phyloP scores from a whole-genome alignment of 495 filamentous ascomycete genomes.

The Daldinia childiae region DNA sequence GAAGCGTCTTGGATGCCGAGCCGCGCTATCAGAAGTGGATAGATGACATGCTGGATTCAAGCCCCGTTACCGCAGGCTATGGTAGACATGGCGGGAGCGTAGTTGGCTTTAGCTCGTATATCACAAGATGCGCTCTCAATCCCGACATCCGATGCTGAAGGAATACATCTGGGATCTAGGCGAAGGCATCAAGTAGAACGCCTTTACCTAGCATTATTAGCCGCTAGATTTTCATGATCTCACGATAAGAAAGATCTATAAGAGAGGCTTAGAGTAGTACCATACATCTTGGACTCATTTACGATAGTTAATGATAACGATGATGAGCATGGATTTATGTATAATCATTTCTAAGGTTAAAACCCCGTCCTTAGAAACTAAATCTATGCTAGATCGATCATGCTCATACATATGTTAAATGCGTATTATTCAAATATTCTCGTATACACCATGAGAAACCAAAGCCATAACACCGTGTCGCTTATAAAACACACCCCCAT shows the following conservation, averaged over 20 bases:
- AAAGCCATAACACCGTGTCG: conserved; percentile 17
- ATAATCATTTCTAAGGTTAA: background rate
- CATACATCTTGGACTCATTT: background rate
- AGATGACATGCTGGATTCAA: conserved; percentile 32
- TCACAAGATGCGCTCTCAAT: conserved; percentile 31
- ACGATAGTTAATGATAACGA: background rate
- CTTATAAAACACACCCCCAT: background rate
- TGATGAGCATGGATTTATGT: background rate
- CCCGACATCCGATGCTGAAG: background rate
- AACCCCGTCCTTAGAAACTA: background rate
- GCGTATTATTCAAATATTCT: background rate
- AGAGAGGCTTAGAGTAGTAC: background rate
- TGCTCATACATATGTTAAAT: background rate
- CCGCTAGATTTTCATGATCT: background rate
- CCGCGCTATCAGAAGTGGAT: conserved; percentile 30
- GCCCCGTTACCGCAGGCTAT: conserved; percentile 31
- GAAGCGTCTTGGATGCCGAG: conserved; percentile 30
- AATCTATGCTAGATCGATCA: background rate
- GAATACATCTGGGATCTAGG: background rate
- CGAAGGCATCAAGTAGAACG: background rate
- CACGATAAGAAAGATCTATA: background rate
- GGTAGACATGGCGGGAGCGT: conserved; percentile 29
- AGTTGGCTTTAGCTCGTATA: conserved; percentile 34
- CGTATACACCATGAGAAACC: background rate
- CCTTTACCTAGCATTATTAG: background rate